Conservation (phyloP, 768 basidiomycete genomes). For the Tricholoma sp. region DNA sequence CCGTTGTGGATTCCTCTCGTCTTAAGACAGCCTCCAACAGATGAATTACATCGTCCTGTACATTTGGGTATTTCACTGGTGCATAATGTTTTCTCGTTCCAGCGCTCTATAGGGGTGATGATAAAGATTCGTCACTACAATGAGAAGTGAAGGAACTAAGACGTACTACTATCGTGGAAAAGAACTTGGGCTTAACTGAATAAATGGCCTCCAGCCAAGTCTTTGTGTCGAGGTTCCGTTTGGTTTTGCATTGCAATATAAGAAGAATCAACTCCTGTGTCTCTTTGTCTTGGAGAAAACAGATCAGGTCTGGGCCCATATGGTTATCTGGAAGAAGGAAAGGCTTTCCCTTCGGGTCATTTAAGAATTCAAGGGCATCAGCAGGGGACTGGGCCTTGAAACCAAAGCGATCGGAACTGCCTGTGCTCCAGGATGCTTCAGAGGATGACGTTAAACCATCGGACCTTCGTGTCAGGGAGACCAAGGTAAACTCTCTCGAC, state of each 20-base stretch:
- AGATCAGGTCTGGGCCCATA: conserved; percentile 14
- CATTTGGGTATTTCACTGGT: conserved; percentile 3
- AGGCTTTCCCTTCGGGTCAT: conserved; percentile 8
- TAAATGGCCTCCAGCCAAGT: conserved; percentile 5
- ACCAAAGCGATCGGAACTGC: neutral
- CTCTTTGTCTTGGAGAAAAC: conserved; percentile 12
- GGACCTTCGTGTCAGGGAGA: conserved; percentile 4
- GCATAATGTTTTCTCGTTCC: conserved; percentile 6
- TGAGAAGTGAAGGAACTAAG: neutral
- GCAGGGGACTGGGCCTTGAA: conserved; percentile 6
- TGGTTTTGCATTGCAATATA: conserved; percentile 7
- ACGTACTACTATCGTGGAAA: conserved; percentile 6
- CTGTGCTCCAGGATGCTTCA: conserved; percentile 9
- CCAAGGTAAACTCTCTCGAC: conserved; percentile 1
- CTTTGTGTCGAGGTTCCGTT: conserved; percentile 1
- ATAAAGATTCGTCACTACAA: neutral
- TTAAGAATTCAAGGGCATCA: conserved; percentile 4
- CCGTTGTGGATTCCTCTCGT: conserved; percentile 3
- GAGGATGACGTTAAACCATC: conserved; percentile 7
- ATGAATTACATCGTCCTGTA: conserved; percentile 5
- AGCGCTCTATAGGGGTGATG: conserved; percentile 6
- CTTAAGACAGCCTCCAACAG: conserved; percentile 6
- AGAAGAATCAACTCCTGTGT: conserved; percentile 13
- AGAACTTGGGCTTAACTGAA: conserved; percentile 5
- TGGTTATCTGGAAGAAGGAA: conserved; percentile 8